Evolutionary conservation across 768 basidiomycete genomes (phyloP).

Genomic region (Paxillus involutus): DNA sequence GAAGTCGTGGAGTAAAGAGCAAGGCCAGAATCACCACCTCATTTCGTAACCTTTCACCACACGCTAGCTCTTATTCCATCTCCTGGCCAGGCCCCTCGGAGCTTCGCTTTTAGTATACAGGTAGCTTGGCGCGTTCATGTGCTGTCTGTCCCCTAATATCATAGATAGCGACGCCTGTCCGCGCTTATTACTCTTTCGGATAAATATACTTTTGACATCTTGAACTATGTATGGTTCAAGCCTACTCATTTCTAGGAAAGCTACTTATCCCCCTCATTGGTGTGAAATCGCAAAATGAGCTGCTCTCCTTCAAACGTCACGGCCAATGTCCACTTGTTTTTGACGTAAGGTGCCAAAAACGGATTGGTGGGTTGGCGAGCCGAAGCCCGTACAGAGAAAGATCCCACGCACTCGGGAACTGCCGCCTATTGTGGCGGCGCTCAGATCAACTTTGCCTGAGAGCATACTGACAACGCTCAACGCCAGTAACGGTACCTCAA

Average conservation of each 20-base stretch:
- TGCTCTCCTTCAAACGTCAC: too few species aligned
- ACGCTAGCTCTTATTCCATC: neutral
- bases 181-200: neutral
- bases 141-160: neutral
- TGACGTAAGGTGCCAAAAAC: neutral
- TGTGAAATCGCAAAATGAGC: neutral
- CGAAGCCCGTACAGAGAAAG: neutral
- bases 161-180: neutral
- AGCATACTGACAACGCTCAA: constrained; percentile 7
- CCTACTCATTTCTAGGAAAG: neutral
- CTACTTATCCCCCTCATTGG: neutral
- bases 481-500: constrained; percentile 18
- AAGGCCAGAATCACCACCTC: neutral
- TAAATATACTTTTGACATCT: neutral
- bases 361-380: too few species aligned
- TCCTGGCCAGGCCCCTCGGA: neutral
- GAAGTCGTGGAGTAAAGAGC: neutral
- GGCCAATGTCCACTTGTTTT: too few species aligned
- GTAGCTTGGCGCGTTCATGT: neutral
- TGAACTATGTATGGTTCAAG: neutral
- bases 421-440: constrained; percentile 16
- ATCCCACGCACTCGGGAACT: neutral
- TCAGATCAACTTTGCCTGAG: constrained; percentile 4
- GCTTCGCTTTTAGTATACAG: neutral
- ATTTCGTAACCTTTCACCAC: neutral